Conservation (phyloP, 1,284 basidiomycete genomes). For the Porodaedalea pini region DNA sequence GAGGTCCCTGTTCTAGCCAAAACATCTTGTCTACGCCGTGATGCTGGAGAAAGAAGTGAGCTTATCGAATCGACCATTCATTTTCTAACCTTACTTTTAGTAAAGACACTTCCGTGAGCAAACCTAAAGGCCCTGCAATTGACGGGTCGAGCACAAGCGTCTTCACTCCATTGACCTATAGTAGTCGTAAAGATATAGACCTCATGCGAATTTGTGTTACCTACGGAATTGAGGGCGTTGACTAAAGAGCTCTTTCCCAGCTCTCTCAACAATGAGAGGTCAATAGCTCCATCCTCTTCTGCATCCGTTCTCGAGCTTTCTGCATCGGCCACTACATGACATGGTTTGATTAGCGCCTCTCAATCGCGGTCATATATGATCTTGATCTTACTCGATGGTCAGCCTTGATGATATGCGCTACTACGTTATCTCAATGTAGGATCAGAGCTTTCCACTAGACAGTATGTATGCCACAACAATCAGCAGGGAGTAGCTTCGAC, state of each 20-base stretch:
- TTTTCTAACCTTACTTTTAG: constrained; percentile 66
- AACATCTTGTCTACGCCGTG: constrained; percentile 99
- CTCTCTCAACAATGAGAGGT: constrained; percentile 71
- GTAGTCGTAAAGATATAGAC: constrained; percentile 11
- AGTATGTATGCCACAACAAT: no score
- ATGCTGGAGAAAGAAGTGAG: constrained; percentile 51
- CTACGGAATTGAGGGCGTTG: constrained; percentile 78
- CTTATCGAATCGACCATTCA: constrained; percentile 1
- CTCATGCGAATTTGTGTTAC: constrained; percentile 26
- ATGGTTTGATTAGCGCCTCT: no score
- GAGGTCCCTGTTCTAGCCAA: constrained; percentile 90
- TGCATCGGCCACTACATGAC: constrained; percentile 23
- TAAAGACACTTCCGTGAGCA: constrained; percentile 88
- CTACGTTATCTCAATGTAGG: no score
- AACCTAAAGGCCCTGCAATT: constrained; percentile 87
- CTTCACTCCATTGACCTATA: constrained; percentile 90
- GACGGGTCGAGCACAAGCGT: constrained; percentile 90
- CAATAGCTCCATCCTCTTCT: constrained; percentile 45
- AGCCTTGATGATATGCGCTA: no score
- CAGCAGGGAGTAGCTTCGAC: no score
- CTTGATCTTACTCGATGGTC: no score
- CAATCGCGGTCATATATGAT: no score
- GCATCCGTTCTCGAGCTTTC: constrained; percentile 22
- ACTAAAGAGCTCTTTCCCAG: constrained; percentile 73
- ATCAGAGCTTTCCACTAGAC: no score